These are phyloP conservation scores for Parsonsia alboflavescens DNA, from an alignment of 257 asterid genomes.

Conservation along the genomic window DNA sequence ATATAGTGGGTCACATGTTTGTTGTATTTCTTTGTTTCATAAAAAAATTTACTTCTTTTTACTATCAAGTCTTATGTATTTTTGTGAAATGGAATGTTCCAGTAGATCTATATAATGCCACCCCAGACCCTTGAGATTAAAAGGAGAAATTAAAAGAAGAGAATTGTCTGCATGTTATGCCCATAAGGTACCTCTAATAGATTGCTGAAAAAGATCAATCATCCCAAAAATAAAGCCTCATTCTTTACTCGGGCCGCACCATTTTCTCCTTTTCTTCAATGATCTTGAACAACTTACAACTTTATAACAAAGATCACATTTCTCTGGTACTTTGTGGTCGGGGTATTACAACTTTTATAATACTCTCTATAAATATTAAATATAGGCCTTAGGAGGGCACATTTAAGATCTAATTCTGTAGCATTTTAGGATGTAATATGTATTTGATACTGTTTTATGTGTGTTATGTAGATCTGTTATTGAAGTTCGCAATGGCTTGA, in stretches of 20 bases:
- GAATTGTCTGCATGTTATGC: background rate
- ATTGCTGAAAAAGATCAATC: too few relatives aligned
- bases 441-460: background rate
- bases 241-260: background rate
- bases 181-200: background rate
- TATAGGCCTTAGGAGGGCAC: background rate
- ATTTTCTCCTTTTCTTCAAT: background rate
- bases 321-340: background rate
- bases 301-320: background rate
- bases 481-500: slow-evolving; percentile 96
- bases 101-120: background rate
- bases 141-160: background rate
- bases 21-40: background rate
- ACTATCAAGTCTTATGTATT: background rate
- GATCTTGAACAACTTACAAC: background rate
- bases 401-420: background rate
- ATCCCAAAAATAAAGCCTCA: too few relatives aligned
- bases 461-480: slow-evolving; percentile 73
- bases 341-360: background rate
- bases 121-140: background rate
- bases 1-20: background rate
- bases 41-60: background rate
- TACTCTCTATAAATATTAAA: background rate
- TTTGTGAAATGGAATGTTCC: background rate
- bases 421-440: background rate